Evolutionary conservation across 2,329 filamentous ascomycete species (phyloP), one percentile per base, ranked within the genome.

Genomic region (Penicillium sp.): DNA sequence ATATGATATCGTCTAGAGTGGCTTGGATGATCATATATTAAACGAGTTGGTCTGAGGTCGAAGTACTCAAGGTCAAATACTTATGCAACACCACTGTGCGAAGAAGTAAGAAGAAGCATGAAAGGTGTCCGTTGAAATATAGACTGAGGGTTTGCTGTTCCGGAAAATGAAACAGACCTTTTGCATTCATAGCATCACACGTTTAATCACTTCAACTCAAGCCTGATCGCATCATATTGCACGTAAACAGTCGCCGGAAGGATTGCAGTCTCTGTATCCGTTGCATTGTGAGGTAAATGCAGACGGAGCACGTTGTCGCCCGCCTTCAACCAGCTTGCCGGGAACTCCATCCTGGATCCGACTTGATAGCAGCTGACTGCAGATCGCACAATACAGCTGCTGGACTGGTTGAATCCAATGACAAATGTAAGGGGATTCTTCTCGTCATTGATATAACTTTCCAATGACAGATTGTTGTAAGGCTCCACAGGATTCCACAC

Each of bases 141-240:
- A 7, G 7, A 27, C 24, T 2, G 24, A 5, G 2, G 1, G 1
- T 27, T 7, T 27, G 24, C 24, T 27, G 24, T 27, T 5, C 24
- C 24, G 24, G 7, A 27, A 27, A 7, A 27, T 27, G 24, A 27
- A 7, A 7, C 5, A 27, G 24, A 8, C 24, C 24, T 27, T 27
- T 2, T 27, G 24, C 24, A 5, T 27, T 27, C 24, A 6, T 5
- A 8, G 6, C 4, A 36, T 36, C 13, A 36, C 13, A 0, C 2
- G 6, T 36, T 2, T 13, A 36, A 36, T 36, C 34, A 58, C 24
- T 54, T 18, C 27, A 87, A 65, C 64, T 88, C 85, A 44, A 88
- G 62, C 47, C 85, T 75, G 65, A 88, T 62, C 2, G 86, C 85
- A 71, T 88, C 85, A 59, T 88, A 88, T 72, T 88, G 84, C 5